Percentiles rank a stretch among this genome's conserved stretches.
Conservation (phyloP, 257 asterid genomes). For the Solanum chilense region DNA sequence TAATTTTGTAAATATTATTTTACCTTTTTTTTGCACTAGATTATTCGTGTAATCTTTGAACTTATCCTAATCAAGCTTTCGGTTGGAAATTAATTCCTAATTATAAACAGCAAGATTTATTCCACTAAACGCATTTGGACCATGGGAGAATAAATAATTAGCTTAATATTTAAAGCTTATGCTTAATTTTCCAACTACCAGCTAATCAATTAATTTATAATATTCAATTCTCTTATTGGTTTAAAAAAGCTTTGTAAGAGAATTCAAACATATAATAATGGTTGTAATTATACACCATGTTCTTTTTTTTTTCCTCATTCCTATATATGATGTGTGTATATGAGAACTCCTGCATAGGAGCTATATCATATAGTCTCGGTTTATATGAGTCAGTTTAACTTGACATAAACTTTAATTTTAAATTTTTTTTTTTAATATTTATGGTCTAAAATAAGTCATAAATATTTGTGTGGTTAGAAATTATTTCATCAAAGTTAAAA, state of each 20-base stretch:
- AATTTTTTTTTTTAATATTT: too few species aligned
- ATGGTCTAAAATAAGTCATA: neutral
- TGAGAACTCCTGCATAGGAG: too few species aligned
- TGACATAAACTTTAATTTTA: neutral
- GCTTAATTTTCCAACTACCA: neutral
- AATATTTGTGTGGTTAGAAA: too few species aligned
- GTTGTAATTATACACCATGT: neutral
- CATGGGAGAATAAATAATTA: neutral
- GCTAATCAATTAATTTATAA: neutral
- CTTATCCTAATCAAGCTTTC: neutral
- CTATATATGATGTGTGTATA: too few species aligned
- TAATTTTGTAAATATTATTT: neutral
- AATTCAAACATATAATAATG: neutral
- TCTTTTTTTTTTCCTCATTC: neutral
- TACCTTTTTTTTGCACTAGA: neutral
- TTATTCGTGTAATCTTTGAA: neutral
- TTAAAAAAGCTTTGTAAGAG: neutral
- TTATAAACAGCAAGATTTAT: neutral
- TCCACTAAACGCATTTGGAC: neutral
- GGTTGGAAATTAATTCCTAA: neutral
- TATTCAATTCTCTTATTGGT: neutral
- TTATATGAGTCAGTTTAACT: too few species aligned
- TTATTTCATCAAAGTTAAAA: too few species aligned
- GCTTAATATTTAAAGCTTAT: neutral
- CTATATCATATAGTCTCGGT: too few species aligned